These are phyloP conservation scores for Microcos paniculata DNA, from an alignment of 345 rosid species.

Conservation along the genomic window DNA sequence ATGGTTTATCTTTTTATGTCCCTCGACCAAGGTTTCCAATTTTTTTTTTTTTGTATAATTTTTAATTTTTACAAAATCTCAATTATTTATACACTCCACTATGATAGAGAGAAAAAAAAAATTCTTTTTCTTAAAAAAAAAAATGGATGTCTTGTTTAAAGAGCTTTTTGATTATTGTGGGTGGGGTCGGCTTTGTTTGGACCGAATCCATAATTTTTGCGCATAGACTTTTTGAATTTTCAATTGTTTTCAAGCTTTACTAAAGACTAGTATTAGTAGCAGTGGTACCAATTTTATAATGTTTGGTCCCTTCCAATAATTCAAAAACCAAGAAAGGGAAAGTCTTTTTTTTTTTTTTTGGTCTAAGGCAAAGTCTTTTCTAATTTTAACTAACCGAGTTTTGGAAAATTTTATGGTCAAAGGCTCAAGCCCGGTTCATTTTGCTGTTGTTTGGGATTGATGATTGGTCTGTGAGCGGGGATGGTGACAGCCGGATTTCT, in stretches of 20 bases:
- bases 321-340: not conserved
- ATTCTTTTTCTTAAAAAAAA: not conserved
- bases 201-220: constrained; percentile 28
- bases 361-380: no score
- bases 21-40: not conserved
- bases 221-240: not conserved
- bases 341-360: no score
- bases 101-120: not conserved
- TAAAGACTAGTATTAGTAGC: not conserved
- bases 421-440: not conserved
- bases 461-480: constrained; percentile 10
- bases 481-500: not conserved
- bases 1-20: constrained; percentile 35
- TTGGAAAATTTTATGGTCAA: not conserved
- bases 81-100: no score
- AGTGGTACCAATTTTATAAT: not conserved
- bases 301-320: not conserved
- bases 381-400: no score
- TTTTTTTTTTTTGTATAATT: not conserved
- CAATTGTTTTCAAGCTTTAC: not conserved
- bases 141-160: not conserved
- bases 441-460: not conserved
- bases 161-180: constrained; percentile 26
- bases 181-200: constrained; percentile 21
- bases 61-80: not conserved